Percentiles rank a stretch among this genome's conserved stretches.
Conservation (phyloP, 805 yeast species). For the Danielozyma ontarioensis region DNA sequence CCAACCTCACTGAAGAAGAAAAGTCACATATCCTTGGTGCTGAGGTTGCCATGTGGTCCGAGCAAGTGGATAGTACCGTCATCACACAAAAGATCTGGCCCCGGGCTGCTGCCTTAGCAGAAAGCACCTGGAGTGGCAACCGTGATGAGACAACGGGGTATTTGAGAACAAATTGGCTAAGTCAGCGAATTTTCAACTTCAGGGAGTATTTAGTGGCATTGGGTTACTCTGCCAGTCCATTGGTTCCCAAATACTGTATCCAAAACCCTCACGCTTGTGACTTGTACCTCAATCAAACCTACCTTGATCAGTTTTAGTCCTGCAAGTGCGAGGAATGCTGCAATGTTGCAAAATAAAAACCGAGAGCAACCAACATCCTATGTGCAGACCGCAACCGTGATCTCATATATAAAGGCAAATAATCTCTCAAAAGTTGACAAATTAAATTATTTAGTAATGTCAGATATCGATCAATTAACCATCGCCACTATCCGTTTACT, state of each 20-base stretch:
- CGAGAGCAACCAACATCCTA: too few relatives aligned
- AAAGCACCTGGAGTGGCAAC: conserved; percentile 38
- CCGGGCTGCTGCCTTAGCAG: conserved; percentile 37
- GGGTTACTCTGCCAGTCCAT: conserved; percentile 28
- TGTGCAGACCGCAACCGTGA: too few relatives aligned
- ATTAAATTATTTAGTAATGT: too few relatives aligned
- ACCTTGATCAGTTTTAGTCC: too few relatives aligned
- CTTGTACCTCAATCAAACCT: conserved; percentile 1
- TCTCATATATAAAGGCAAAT: too few relatives aligned
- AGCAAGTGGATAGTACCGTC: conserved; percentile 28
- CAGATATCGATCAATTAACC: conserved; percentile 17
- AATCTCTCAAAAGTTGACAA: too few relatives aligned
- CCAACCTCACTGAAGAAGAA: conserved; percentile 24
- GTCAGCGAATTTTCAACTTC: conserved; percentile 33
- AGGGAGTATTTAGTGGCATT: conserved; percentile 34
- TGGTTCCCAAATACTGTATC: conserved; percentile 33
- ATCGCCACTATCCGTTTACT: conserved; percentile 17
- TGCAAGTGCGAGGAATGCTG: too few relatives aligned
- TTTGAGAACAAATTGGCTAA: conserved; percentile 21
- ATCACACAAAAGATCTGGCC: conserved; percentile 34
- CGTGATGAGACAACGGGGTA: conserved; percentile 19
- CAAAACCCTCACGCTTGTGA: conserved; percentile 37
- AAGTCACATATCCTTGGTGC: conserved; percentile 30
- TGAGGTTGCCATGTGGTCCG: conserved; percentile 37
- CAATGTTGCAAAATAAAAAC: too few relatives aligned